Percentiles rank a stretch among this genome's conserved stretches.
These are phyloP conservation scores for Tympanopsis confertula DNA, from an alignment of 2,329 filamentous ascomycete genomes.

Conservation along the genomic window DNA sequence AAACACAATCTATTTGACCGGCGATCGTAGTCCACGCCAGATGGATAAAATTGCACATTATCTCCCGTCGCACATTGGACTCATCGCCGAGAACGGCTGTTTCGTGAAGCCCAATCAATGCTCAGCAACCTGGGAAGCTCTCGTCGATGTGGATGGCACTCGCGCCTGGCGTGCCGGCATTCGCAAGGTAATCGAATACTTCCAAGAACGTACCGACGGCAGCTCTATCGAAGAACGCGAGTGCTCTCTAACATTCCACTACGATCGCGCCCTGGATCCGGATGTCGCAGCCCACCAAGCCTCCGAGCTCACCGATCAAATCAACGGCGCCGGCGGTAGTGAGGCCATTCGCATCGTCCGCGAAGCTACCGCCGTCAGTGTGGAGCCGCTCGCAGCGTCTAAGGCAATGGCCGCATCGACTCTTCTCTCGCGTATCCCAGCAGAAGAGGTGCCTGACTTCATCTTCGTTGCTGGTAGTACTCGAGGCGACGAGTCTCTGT, in stretches of 20 bases:
- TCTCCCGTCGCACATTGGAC: conserved; percentile 63
- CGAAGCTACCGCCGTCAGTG: background rate
- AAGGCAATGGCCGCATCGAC: background rate
- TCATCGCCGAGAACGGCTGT: conserved; percentile 91
- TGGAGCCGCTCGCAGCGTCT: background rate
- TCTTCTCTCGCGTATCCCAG: background rate
- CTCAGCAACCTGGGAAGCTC: conserved; percentile 60
- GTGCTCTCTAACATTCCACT: conserved; percentile 83
- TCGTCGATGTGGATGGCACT: conserved; percentile 62
- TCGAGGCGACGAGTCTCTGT: background rate
- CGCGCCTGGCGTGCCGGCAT: conserved; percentile 75
- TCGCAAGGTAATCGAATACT: conserved; percentile 73
- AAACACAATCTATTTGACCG: conserved; percentile 95
- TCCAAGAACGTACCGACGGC: conserved; percentile 77
- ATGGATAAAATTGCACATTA: conserved; percentile 76
- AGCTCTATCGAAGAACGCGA: conserved; percentile 83
- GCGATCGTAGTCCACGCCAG: conserved; percentile 73
- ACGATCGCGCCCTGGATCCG: conserved; percentile 69
- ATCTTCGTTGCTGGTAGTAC: background rate
- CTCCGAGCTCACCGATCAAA: conserved; percentile 81
- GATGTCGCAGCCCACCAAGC: conserved; percentile 68
- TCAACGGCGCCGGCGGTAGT: conserved; percentile 78
- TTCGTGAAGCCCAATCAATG: conserved; percentile 66
- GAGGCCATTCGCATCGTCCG: background rate
- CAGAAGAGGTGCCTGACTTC: background rate